phyloP scores from a whole-genome alignment of 495 filamentous ascomycete species.

The Copromyces sp. region DNA sequence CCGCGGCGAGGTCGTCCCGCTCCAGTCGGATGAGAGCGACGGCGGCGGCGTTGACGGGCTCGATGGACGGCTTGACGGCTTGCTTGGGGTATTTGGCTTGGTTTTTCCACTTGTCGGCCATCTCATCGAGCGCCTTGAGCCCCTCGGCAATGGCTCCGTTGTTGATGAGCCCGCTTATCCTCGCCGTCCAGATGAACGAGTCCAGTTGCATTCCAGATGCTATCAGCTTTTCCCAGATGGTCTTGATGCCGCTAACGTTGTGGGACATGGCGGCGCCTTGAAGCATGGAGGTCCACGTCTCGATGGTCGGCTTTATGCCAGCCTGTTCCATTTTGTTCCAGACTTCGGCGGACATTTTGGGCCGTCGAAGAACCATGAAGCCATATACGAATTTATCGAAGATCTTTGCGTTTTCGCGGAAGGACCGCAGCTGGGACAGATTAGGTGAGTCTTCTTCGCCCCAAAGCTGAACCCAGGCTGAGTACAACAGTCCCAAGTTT shows the following conservation, averaged over 20 bases:
- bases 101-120: conserved; percentile 43
- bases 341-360: conserved; percentile 41
- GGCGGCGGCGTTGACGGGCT: conserved; percentile 54
- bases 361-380: conserved; percentile 39
- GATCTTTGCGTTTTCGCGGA: conserved; percentile 20
- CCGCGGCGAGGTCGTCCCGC: conserved; percentile 22
- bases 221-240: conserved; percentile 49
- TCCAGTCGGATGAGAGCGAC: conserved; percentile 28
- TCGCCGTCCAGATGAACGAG: conserved; percentile 46
- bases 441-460: conserved; percentile 7
- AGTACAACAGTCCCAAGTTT: conserved; percentile 11
- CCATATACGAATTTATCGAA: conserved; percentile 46
- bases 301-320: conserved; percentile 40
- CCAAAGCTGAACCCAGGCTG: conserved; percentile 24
- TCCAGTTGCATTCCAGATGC: conserved; percentile 45
- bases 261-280: conserved; percentile 40
- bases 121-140: conserved; percentile 48
- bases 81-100: conserved; percentile 17
- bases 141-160: conserved; percentile 35
- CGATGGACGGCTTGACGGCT: conserved; percentile 44
- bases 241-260: conserved; percentile 41
- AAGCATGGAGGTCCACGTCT: conserved; percentile 56
- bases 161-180: conserved; percentile 50
- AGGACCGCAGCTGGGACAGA: conserved; percentile 10
- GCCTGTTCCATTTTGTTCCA: conserved; percentile 48